Evolutionary conservation across 345 rosid genomes (phyloP).

Genomic region (Dimocarpus longan): DNA sequence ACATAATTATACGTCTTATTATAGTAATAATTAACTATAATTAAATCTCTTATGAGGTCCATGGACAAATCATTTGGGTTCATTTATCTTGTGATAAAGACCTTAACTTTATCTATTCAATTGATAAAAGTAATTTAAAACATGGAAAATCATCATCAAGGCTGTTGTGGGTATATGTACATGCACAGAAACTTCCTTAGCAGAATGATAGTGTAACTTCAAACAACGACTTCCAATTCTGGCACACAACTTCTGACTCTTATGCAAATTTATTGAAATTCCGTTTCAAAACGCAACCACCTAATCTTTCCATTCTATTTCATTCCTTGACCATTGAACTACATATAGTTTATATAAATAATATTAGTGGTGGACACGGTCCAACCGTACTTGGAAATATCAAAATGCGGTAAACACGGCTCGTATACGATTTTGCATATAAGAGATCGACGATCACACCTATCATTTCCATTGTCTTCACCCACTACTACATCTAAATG

Average conservation of each 20-base stretch:
- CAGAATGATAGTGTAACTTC: neutral
- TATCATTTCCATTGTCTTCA: neutral
- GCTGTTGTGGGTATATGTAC: neutral
- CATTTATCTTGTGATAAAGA: no score
- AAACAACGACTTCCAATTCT: neutral
- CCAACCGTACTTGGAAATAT: neutral
- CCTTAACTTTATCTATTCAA: no score
- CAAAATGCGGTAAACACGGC: neutral
- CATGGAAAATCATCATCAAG: no score
- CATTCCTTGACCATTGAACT: neutral
- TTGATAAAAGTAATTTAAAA: no score
- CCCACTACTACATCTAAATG: no score
- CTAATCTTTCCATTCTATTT: neutral
- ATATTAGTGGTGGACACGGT: neutral
- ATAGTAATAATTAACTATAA: no score
- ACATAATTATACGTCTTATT: no score
- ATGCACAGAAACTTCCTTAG: neutral
- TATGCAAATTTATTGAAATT: neutral
- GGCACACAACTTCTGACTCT: conserved; percentile 5
- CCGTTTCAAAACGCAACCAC: neutral
- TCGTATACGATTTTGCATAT: neutral
- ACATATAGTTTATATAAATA: neutral
- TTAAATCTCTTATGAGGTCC: no score
- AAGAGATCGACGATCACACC: neutral
- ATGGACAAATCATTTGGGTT: no score